Evolutionary conservation across 768 basidiomycete species (phyloP).

Genomic region (Suillus plorans): DNA sequence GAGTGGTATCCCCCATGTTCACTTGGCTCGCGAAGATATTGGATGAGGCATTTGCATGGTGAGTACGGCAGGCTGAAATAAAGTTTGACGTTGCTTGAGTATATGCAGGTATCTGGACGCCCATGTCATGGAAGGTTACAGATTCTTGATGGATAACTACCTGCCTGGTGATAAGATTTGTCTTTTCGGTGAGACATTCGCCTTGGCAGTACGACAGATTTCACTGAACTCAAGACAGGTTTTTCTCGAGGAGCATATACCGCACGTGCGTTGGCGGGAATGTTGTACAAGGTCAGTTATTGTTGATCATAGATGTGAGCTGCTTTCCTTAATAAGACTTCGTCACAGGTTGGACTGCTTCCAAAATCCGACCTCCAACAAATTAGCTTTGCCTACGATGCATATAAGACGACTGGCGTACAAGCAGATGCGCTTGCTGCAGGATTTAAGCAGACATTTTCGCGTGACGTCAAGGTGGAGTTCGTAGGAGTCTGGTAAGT

Average conservation of each 20-base stretch:
- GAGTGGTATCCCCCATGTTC: constrained; percentile 63
- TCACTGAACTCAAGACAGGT: constrained; percentile 39
- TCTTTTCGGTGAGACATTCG: constrained; percentile 53
- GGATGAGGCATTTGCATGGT: constrained; percentile 77
- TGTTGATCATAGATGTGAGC: neutral
- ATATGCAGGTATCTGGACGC: constrained; percentile 59
- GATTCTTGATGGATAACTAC: constrained; percentile 79
- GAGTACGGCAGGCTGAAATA: constrained; percentile 13
- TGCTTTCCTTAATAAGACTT: constrained; percentile 4
- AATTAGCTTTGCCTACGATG: constrained; percentile 70
- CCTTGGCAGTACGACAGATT: neutral
- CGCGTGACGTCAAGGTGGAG: constrained; percentile 64
- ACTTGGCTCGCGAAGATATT: constrained; percentile 57
- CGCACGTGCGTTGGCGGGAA: constrained; percentile 70
- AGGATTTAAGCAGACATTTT: constrained; percentile 75
- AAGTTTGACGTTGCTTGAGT: neutral
- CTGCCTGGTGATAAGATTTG: constrained; percentile 71
- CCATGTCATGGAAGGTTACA: constrained; percentile 76
- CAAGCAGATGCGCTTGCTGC: constrained; percentile 46
- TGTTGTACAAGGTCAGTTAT: constrained; percentile 60
- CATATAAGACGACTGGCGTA: constrained; percentile 57
- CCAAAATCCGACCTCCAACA: constrained; percentile 67
- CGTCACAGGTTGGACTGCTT: constrained; percentile 64
- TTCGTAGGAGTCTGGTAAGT: constrained; percentile 78
- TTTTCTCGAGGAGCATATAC: constrained; percentile 76